A percentile compares a stretch with the other conserved stretches of the same genome.
phyloP scores from a whole-genome alignment of 2,329 filamentous ascomycete genomes.

The Diaporthe sp. region DNA sequence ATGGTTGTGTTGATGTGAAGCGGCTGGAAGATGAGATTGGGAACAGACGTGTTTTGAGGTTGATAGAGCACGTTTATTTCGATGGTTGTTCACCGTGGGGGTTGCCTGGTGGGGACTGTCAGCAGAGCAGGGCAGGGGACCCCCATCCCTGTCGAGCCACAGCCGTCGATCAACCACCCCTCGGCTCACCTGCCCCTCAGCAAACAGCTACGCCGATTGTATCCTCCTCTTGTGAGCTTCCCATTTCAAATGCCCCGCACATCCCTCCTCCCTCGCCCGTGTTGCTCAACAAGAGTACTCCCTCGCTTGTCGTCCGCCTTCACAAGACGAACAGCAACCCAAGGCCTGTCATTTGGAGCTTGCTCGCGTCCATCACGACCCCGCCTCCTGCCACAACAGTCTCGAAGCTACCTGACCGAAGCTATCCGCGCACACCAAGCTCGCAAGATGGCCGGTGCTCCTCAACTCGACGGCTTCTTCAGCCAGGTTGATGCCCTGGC shows the following conservation, averaged over 20 bases:
- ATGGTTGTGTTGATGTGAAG: not conserved
- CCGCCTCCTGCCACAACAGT: slow-evolving; percentile 22
- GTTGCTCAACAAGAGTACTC: slow-evolving; percentile 30
- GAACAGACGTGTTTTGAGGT: not conserved
- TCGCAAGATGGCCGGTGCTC: slow-evolving; percentile 79
- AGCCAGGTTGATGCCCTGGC: slow-evolving; percentile 88
- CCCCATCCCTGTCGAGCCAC: slow-evolving; percentile 4
- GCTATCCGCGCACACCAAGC: slow-evolving; percentile 70
- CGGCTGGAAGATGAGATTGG: slow-evolving; percentile 12
- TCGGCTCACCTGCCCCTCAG: slow-evolving; percentile 28
- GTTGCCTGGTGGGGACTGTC: not conserved
- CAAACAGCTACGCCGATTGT: slow-evolving; percentile 27
- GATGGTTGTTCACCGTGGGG: not conserved
- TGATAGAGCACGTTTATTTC: not conserved
- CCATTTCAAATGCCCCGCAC: slow-evolving; percentile 60
- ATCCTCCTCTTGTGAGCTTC: slow-evolving; percentile 27
- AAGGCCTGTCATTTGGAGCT: not conserved
- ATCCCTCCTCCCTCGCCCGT: slow-evolving; percentile 49
- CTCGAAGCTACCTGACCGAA: slow-evolving; percentile 64
- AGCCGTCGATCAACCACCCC: slow-evolving; percentile 24
- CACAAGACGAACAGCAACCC: slow-evolving; percentile 9
- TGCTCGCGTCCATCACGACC: slow-evolving; percentile 16
- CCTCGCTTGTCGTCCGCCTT: slow-evolving; percentile 21
- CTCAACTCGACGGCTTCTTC: slow-evolving; percentile 92
- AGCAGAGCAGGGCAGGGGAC: not conserved